Conservation (phyloP, 2,329 filamentous ascomycete species). For the Penicillium sp. region DNA sequence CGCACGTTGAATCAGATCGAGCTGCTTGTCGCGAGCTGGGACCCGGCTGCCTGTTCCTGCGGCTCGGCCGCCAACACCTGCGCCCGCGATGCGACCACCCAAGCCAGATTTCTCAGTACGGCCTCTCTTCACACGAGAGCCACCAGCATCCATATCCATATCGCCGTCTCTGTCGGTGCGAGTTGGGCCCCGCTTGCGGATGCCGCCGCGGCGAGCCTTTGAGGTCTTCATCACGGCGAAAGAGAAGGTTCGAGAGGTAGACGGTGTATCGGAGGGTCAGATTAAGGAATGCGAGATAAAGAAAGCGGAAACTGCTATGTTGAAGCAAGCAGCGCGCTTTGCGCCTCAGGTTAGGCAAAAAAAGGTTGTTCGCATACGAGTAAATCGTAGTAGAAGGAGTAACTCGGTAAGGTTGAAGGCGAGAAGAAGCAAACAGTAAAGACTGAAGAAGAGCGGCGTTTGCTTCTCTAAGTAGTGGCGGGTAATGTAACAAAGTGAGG, state of each 20-base stretch:
- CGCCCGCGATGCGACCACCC: conserved; percentile 4
- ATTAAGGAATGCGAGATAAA: not conserved
- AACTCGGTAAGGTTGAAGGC: not conserved
- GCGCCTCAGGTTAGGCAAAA: conserved; percentile 26
- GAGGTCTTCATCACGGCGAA: conserved; percentile 31
- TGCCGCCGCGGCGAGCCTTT: conserved; percentile 35
- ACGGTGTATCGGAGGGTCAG: conserved; percentile 1
- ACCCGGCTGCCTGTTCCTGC: conserved; percentile 20
- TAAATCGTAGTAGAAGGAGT: not conserved
- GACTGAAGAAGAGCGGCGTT: not conserved
- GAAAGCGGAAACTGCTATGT: conserved; percentile 2
- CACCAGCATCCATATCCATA: conserved; percentile 54
- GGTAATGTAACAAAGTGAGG: conserved; percentile 4
- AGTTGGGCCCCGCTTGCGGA: conserved; percentile 48
- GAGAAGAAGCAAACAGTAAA: not conserved
- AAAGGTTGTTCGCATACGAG: conserved; percentile 23
- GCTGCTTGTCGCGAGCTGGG: conserved; percentile 30
- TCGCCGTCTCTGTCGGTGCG: conserved; percentile 60
- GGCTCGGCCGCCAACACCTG: conserved; percentile 28
- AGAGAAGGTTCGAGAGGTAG: not conserved
- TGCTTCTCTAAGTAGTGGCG: conserved; percentile 16
- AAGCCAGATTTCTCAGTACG: conserved; percentile 15
- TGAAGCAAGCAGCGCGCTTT: conserved; percentile 22
- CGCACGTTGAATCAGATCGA: conserved; percentile 38
- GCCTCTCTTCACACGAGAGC: conserved; percentile 36